Base-by-base conservation (phyloP, 2,329 filamentous ascomycete genomes). In the Helminthosporium solani region DNA sequence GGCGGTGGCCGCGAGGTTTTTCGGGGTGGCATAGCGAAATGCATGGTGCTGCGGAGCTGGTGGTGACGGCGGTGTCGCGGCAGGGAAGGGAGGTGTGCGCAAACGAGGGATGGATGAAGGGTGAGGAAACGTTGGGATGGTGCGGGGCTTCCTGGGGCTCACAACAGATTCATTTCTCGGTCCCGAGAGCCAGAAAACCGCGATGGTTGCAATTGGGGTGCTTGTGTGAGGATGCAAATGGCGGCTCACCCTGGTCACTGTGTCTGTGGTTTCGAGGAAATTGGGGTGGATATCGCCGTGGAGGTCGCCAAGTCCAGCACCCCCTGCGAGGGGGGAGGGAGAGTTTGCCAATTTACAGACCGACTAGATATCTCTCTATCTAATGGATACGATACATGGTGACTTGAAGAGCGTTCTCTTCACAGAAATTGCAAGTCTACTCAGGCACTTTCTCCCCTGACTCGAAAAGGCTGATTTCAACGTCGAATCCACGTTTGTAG, bases 21-120 rank as follows among this genome's bases (percentile, higher is more conserved):
- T 70, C 90, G 86, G 63, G 89, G 83, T 44, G 90, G 90, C 61
- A 95, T 85, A 54, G 91, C 90, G 78, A 92, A 90, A 71, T 96
- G 91, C 90, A 96, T 75, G 47, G 53, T 94, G 58, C 40, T 35
- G 33, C 42, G 40, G 47, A 33, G 33, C 23, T 23, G 47, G 25
- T n/a, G 7, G n/a, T n/a, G n/a, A n/a, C n/a, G n/a, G n/a, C n/a
- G n/a, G n/a, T n/a, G n/a, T n/a, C n/a, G n/a, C n/a, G n/a, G n/a
- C 35, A 9, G 34, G 45, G 44, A 42, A 31, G 40, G 40, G 37
- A 39, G 19, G 21, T 25, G 35, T 12, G 35, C 35, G 34, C 43
- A 57, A 60, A 61, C 55, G 60, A 60, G 53, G 41, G 61, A 56
- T 60, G 34, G 48, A 44, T 50, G 60, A 47, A 52, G 52, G n/a